Percentiles rank a stretch among this genome's conserved stretches.
These are phyloP conservation scores for Boletus coccyginus DNA, from an alignment of 768 basidiomycete genomes.

Conservation along the genomic window DNA sequence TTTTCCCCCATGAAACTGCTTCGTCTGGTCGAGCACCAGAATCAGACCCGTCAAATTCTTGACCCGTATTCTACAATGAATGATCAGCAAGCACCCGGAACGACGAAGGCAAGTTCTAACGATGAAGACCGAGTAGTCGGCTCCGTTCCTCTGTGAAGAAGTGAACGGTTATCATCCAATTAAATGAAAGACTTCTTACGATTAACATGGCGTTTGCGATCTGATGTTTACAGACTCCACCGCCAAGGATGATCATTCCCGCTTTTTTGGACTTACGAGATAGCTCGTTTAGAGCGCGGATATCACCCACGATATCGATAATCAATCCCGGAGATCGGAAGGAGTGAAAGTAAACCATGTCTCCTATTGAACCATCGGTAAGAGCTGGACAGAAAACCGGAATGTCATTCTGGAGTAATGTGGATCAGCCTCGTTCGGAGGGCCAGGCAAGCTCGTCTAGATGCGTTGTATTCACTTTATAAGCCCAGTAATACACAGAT, in stretches of 20 bases:
- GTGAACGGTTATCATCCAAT: constrained; percentile 1
- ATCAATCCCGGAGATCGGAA: constrained; percentile 82
- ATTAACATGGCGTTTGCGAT: constrained; percentile 99
- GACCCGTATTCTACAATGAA: constrained; percentile 80
- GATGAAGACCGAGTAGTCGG: constrained; percentile 96
- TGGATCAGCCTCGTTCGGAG: constrained; percentile 24
- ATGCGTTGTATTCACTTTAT: constrained; percentile 70
- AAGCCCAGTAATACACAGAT: constrained; percentile 99
- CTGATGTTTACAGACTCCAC: constrained; percentile 98
- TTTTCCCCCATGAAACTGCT: constrained; percentile 98
- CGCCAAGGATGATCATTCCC: constrained; percentile 97
- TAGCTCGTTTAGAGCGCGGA: constrained; percentile 86
- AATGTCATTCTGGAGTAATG: constrained; percentile 78
- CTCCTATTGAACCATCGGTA: constrained; percentile 96
- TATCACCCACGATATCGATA: constrained; percentile 94
- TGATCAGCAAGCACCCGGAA: neutral
- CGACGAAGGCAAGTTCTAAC: constrained; percentile 39
- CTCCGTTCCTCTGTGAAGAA: constrained; percentile 80
- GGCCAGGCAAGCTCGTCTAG: constrained; percentile 7
- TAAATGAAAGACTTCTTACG: constrained; percentile 43
- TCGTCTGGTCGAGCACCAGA: constrained; percentile 97
- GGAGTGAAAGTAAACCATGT: constrained; percentile 99
- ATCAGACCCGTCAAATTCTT: constrained; percentile 99
- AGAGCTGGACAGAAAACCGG: constrained; percentile 98
- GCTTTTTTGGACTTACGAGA: constrained; percentile 86